Evolutionary conservation across 306 rosid genomes (phyloP), one percentile per base, ranked within the genome.

Genomic region (Castanea crenata): DNA sequence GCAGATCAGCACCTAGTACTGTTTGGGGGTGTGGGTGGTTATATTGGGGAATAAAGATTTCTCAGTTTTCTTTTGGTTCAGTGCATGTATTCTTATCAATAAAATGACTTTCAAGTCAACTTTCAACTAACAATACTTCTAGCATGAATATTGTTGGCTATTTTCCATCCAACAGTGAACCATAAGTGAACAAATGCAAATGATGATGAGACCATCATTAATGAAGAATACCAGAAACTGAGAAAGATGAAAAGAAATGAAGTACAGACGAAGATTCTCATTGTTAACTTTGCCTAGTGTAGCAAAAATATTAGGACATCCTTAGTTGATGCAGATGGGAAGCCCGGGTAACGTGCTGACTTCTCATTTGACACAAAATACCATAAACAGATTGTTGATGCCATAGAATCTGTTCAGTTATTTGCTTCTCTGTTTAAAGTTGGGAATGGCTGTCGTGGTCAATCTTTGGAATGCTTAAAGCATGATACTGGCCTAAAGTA

Each of bases 381-480:
- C 88, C 89, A 38, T 97, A 96, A 68, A 93, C 97, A 78, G 93
- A 88, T 62, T 85, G 86, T 81, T 90, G 87, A 58, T 77, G 86
- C 80, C n/a, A 87, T 74, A 88, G 55, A 84, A 92, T 92, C 84
- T 83, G 86, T 87, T 82, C 82, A 69, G 71, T 71, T 21, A 87
- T 83, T 81, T 91, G 92, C 80, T 88, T 91, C 68, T 86, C 89
- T 49, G 77, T 73, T 31, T 31, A 31, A 31, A 31, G 32, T 31
- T 31, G 32, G 32, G 32, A 31, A 31, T 31, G 32, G 32, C 54
- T 85, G 83, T 71, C 86, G 76, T 82, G 76, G 64, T 77, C 79
- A 51, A 79, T 59, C 76, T 76, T 71, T 20, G 88, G 59, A 55
- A 81, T 74, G 71, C 57, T 87, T 79, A 91, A 78, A 70, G 90